Evolutionary conservation across 2,329 filamentous ascomycete species (phyloP), one percentile per base, ranked within the genome.

Genomic region (Sporothrix brasiliensis): DNA sequence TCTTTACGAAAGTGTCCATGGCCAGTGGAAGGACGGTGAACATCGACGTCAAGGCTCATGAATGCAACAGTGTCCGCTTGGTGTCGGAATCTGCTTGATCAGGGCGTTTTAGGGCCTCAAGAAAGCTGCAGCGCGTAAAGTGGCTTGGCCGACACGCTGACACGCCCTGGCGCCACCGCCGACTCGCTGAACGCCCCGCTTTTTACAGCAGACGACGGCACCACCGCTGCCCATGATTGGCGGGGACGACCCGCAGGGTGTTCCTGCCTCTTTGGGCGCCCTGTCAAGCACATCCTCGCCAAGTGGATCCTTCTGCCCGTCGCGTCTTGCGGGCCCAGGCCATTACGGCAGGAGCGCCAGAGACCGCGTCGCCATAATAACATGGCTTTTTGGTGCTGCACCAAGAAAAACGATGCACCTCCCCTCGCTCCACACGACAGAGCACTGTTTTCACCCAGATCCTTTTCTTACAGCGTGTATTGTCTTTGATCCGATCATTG

Each of bases 351-450:
- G 52, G 52, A 67, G 65, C 52, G 27, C 27, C 69, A 53, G 16
- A 54, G 39, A 73, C 68, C 72, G 72, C 72, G 72, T 73, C 72
- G 72, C 70, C 63, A 50, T 60, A 70, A 73, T 54, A 70, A 67
- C 61, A 67, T 63, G 30, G 19, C 4, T 9, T 24, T 14, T 39
- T 53, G 16, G 24, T 50, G 16, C 6, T 21, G 11, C 19, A 10
- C 16, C 9, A n/a, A n/a, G 60, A 24, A 65, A 70, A 68, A 70
- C 50, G 56, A 34, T 54, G 47, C 14, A 19, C 11, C 53, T 70
- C 49, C 41, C 24, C 49, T 69, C 60, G 60, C 66, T 41, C 44
- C 69, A 54, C 49, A 65, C 56, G 34, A 67, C 44, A 63, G 7
- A 61, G 41, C 61, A 21, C 24, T 63, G 13, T n/a, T 50, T n/a